Evolutionary conservation across 164 flowering plant species (phyloP), one percentile per base, ranked within the genome.

Genomic region (Cinnamomum micranthum): DNA sequence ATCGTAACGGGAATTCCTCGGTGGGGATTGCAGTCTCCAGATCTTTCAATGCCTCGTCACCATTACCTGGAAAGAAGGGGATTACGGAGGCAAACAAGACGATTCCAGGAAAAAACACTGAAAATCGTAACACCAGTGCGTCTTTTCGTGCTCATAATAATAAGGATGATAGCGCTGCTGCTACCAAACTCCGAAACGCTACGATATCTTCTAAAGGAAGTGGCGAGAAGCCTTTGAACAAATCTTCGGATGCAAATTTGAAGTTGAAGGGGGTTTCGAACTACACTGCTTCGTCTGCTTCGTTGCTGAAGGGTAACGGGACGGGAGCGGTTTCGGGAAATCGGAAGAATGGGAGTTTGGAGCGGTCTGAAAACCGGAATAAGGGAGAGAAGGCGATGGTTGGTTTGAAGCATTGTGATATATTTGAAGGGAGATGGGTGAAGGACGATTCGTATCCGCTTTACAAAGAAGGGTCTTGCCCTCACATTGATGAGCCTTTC

Each of bases 401-500:
- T 12, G 79, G 81, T 58, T 72, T 91, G 86, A 76, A 76, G 81
- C 77, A 84, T 25, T 95, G 99, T 72, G 82, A 95, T 81, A 77
- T 95, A 6, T 93, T 87, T 75, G 88, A 90, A 75, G 99, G 99
- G 63, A 81, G 77, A 22, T 95, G 99, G 99, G 95, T 93, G 68
- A 85, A 58, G 72, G 99, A 93, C 73, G 92, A 92, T 15, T 85
- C 93, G 0, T 92, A 93, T 74, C 97, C 97, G 7, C 86, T 95
- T 31, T 95, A 92, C 79, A 79, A 83, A 71, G 90, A 89, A 17
- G 97, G 96, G 2, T 87, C 98, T 50, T 95, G 99, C 75, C 82
- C 92, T 2, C 73, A 86, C 76, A 88, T 92, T 52, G 99, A 95
- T 68, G 90, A 92, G 73, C 88, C 89, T 62, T 95, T 95, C 77